Conservation (phyloP, 768 basidiomycete genomes). For the Agrocybe praecox region DNA sequence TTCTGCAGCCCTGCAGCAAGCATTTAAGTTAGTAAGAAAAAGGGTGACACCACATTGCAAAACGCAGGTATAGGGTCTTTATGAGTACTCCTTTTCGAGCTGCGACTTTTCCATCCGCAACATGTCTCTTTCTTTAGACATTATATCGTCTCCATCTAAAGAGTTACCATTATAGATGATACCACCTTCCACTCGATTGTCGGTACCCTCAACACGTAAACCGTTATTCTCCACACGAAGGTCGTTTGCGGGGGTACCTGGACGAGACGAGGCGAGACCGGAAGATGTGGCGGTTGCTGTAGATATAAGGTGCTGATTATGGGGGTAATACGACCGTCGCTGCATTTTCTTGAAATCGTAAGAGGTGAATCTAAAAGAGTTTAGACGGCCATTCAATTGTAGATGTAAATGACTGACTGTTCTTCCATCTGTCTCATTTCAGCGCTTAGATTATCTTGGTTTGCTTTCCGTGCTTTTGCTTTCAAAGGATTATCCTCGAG, state of each 20-base stretch:
- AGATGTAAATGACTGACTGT: conserved; percentile 58
- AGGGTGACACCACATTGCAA: not conserved
- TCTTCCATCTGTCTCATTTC: conserved; percentile 99
- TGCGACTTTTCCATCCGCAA: conserved; percentile 43
- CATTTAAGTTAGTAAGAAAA: conserved; percentile 5
- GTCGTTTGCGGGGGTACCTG: conserved; percentile 67
- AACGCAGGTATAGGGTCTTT: conserved; percentile 22
- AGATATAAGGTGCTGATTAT: conserved; percentile 72
- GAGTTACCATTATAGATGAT: conserved; percentile 43
- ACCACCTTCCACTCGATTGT: conserved; percentile 33
- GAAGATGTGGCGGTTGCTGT: conserved; percentile 79
- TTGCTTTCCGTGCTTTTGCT: conserved; percentile 88
- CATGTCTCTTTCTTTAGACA: conserved; percentile 33
- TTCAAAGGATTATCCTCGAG: conserved; percentile 97
- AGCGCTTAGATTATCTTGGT: conserved; percentile 83
- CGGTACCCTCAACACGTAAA: conserved; percentile 24
- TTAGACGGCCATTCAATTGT: not conserved
- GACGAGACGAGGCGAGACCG: conserved; percentile 70
- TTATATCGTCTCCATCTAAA: conserved; percentile 35
- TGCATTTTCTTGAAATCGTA: conserved; percentile 95
- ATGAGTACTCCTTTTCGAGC: conserved; percentile 55
- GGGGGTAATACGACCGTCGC: conserved; percentile 88
- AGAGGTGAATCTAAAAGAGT: conserved; percentile 68
- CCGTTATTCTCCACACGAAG: conserved; percentile 41
- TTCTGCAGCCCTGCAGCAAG: not conserved